Base-by-base conservation (phyloP, 352 stramenopile genomes). In the Globisporangium barbulae region DNA sequence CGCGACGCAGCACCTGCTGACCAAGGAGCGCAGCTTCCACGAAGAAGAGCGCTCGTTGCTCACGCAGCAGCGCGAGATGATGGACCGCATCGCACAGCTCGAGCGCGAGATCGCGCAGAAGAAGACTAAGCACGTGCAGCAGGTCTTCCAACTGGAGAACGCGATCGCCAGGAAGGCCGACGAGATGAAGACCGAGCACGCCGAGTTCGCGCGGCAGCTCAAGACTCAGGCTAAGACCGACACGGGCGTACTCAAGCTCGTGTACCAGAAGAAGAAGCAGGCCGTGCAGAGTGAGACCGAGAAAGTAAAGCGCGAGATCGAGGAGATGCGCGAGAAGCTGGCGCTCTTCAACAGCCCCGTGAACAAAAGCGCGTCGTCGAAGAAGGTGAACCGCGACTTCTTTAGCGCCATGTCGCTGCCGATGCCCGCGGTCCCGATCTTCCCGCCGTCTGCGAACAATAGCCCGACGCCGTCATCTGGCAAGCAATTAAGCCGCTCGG, bases 221-320 rank as follows among this genome's bases (percentile, higher is more conserved):
- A 83, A 82, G 52, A 65, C 75, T 31, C 82, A 91, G 55, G 68
- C 72, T 19, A 91, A 84, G 68, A 78, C 69, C 10, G 79, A 88
- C 53, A 65, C 66, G 12, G 68, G 65, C 17, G 70, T 74, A 33
- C 75, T 89, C 9, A 77, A 75, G 54, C 54, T 76, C 39, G 70
- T 69, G 12, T 83, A 85, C 47, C 74, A 82, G 47, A 77, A 76
- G 41, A 83, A 85, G 61, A 85, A 87, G 60, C 65, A 65, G 10
- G 59, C 55, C 1, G 60, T 83, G 4, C 47, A 73, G 30, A 48
- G 28, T 15, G 65, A 83, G 31, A 67, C 73, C 0, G 71, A 78
- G 3, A 55, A 48, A 4, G 59, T 79, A 12, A 53, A 52, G 17
- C 60, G 67, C 7, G 71, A 79, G 22, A 71, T 75, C 56, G 48